Base-by-base conservation (phyloP, 2,329 filamentous ascomycete species). In the Alternaria conjuncta region DNA sequence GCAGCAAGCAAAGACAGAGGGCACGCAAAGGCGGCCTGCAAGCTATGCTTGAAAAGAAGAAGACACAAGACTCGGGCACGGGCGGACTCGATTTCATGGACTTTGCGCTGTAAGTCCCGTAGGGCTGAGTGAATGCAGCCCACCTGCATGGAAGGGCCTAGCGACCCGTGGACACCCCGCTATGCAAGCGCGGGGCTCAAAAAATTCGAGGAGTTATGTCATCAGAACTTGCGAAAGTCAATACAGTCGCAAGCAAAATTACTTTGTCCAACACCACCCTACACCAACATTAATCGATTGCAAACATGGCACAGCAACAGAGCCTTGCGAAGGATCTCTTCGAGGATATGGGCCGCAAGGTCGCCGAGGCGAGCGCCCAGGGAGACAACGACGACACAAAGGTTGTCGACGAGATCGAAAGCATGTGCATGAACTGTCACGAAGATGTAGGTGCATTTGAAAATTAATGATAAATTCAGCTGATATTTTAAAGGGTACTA, bases 401-500 rank as follows among this genome's bases (percentile, higher is more conserved):
- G 71, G 79, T 86, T 7, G 84, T 85, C 21, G 84, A 86, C 32
- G 83, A 85, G 71, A 85, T 86, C 60, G 83, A 86, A 69, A 84
- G 82, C 65, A 73, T 86, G 68, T 86, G 84, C 75, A 86, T 86
- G 84, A 86, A 86, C 76, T 86, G 84, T 70, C 83, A 85, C 67
- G 83, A 84, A 55, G 74, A 86, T 68, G 82, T 83, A 70, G 8
- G 56, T 45, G 79, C 67, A 49, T 47, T 26, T 3, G 3, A 7
- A 32, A 21, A 15, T 5, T 4, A 23, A 30, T 56, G 51, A 61
- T 69, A 60, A 47, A 43, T 46, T 47, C 20, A 60, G 26, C 70
- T 76, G 54, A 78, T 21, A 53, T 30, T 26, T 30, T n/a, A 20
- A 3, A 96, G 92, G 96, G 96, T 74, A 88, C 85, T 2, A 99